Base-by-base conservation (phyloP, 345 rosid genomes). In the Tarenaya hassleriana region DNA sequence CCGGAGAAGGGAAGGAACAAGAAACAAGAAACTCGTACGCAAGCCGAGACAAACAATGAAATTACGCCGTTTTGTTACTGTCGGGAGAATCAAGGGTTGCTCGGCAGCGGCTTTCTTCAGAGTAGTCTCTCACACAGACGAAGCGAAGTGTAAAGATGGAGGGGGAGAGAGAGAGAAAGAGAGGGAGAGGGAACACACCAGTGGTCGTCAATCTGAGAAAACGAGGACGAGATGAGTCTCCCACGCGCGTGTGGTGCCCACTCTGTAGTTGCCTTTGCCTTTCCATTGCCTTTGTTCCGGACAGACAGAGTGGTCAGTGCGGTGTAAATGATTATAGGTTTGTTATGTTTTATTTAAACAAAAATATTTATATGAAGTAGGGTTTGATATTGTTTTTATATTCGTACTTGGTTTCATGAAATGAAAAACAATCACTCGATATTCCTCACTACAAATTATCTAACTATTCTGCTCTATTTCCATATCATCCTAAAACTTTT, bases 201-300 rank as follows among this genome's bases (percentile, higher is more conserved):
- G 60, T 43, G 61, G 73, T 61, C 10, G 29, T 24, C 29, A 24
- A 71, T 70, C 56, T 75, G 60, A 60, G 61, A 57, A 50, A 56
- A 52, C 61, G 54, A 47, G 55, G 53, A 16, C 58, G 21, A 41
- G 27, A 12, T 2, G 3, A 24, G 13, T 29, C 1, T 10, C 0
- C 15, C 75, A 62, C 76, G 29, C 40, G 63, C 63, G 69, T 64
- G 63, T 17, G 4, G 29, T 0, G 0, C 1, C 82, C 65, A 35
- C 18, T 1, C 38, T 41, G 41, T 52, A 39, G 58, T 53, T 46
- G 62, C 62, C 73, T 62, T 66, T 48, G 62, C 62, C 73, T 62
- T 66, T 48, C 66, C 63, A 60, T 66, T 53, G 52, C 65, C 29
- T 59, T 66, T 47, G 70, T 59, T 66, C 65, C 60, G 66, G 66